Conservation (phyloP, 768 basidiomycete genomes). For the Trametes maxima region DNA sequence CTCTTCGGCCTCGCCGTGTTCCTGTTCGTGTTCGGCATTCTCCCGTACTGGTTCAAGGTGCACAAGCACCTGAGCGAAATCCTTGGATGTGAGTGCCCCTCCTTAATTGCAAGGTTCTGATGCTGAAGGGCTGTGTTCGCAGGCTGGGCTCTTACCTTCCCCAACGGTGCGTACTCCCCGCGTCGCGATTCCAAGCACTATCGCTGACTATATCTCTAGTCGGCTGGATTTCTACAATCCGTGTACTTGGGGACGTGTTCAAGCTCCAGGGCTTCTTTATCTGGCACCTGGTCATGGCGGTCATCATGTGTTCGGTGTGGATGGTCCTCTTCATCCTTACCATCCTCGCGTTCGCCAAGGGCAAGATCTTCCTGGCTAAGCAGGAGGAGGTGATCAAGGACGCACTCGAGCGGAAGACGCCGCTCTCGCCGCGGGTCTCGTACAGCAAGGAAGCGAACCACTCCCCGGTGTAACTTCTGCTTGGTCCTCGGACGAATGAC, state of each 20-base stretch:
- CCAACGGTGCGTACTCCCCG: constrained; percentile 37
- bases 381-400: constrained; percentile 48
- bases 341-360: constrained; percentile 43
- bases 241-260: constrained; percentile 46
- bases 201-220: constrained; percentile 23
- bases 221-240: constrained; percentile 48
- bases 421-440: neutral
- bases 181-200: neutral
- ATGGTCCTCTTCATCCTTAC: constrained; percentile 45
- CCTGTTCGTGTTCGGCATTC: constrained; percentile 46
- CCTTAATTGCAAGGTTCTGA: neutral
- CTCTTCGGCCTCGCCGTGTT: constrained; percentile 51
- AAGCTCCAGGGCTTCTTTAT: constrained; percentile 41
- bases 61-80: constrained; percentile 49
- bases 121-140: constrained; percentile 6
- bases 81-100: constrained; percentile 42
- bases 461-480: constrained; percentile 11
- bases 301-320: constrained; percentile 46
- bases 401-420: constrained; percentile 14
- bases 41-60: constrained; percentile 53
- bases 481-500: neutral
- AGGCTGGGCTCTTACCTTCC: constrained; percentile 52
- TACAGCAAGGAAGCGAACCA: constrained; percentile 19
- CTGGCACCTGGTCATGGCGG: constrained; percentile 43
- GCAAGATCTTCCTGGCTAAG: constrained; percentile 46